Base-by-base conservation (phyloP, 352 stramenopile species). In the Phytophthora pinifolia region DNA sequence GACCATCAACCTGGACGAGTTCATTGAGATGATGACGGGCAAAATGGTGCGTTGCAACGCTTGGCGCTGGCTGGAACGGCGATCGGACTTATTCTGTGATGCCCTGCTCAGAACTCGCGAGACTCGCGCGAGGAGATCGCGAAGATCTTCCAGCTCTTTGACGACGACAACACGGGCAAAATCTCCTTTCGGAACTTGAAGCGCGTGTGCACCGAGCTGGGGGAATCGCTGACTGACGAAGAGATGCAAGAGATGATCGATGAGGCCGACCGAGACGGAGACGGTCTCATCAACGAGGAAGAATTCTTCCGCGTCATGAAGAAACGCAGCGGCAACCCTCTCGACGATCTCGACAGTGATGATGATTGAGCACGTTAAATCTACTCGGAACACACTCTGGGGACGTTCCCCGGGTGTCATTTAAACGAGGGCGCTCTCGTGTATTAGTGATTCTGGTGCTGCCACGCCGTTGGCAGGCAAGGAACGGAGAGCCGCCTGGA, bases 271-370 rank as follows among this genome's bases (percentile, higher is more conserved):
- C 79, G 92, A 10, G 91, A 98, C 49, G 83, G 91, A 32, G 93
- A 98, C 58, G 92, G 92, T 0, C 72, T 97, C 15, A 97, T 98
- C 64, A 98, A 97, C 55, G 86, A 97, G 41, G 93, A 98, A 22
- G 94, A 98, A 53, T 98, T 98, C 65, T 97, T 96, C 61, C 83
- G 90, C 9, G 89, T 98, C 29, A 98, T 98, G 94, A 97, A 97
- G 56, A 98, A 98, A 62, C 85, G 92, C 6, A 94, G 86, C 12
- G 92, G 96, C 5, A 96, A 97, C 42, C 92, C 92, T 3, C 67
- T 98, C 9, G 90, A 97, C 51, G 91, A 97, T 59, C 64, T 97
- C 8, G 84, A 94, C 43, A 94, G 83, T 35, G 90, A 97, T 62
- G 87, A 97, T 33, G 90, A 97, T 41, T 94, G 36, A 80, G 8